Evolutionary conservation across 805 yeast species (phyloP), one percentile per base, ranked within the genome.

Genomic region (Komagataella kurtzmanii): DNA sequence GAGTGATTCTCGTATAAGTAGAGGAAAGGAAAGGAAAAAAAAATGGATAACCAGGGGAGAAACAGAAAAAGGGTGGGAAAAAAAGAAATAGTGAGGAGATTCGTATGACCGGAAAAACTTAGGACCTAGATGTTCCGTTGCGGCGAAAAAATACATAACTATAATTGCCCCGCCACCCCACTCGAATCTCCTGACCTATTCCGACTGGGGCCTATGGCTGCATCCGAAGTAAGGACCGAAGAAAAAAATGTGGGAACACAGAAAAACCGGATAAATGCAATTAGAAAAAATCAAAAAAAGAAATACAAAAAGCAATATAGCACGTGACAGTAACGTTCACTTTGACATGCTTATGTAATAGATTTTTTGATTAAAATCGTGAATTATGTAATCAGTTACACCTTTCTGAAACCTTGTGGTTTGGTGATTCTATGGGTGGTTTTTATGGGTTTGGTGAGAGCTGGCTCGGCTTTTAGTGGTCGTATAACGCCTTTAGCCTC

Each of bases 401-500:
- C 21, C 17, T 49, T 49, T 14, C 47, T 40, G 45, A 43, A 49
- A 2, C 40, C 49, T 30, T n/a, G 17, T 3, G 51, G 53, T 21
- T 49, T 49, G 19, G 40, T 36, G 8, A 51, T 45, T 36, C 44
- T 47, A 14, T 44, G 24, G n/a, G 23, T 49, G 12, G 51, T 45
- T 17, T 48, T 50, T 8, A 50, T 46, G 10, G 50, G 52, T 44
- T 49, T 47, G 23, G 52, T n/a, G 8, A 47, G 48, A 21, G 47
- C 19, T 7, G 47, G 17, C 7, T 24, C 43, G 7, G 53, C 30
- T 30, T 24, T 47, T 17, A 67, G 50, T 3, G 67, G 67, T 50
- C 60, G 65, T 24, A 61, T 60, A 2, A 63, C 53, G 6, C 69
- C 69, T 50, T 64, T 66, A 6, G 68, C 62, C 51, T 63, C 63